Percentiles rank a stretch among this genome's conserved stretches.
These are phyloP conservation scores for Ascomycota sp. DNA, from an alignment of 2,329 filamentous ascomycete species.

Conservation along the genomic window DNA sequence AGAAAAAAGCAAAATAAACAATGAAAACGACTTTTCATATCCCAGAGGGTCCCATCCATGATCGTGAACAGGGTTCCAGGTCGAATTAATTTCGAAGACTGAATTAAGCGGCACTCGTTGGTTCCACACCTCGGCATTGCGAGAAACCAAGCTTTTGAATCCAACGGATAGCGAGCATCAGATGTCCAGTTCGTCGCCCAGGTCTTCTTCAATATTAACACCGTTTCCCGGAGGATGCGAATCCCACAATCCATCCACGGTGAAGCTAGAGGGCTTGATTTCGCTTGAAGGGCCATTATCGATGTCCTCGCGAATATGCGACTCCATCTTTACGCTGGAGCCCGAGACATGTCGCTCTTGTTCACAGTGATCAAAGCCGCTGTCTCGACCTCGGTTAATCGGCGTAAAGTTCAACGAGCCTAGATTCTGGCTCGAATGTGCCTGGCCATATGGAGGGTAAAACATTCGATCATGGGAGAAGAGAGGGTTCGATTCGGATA, in stretches of 20 bases:
- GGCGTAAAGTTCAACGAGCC: constrained; percentile 11
- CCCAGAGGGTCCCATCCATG: too few relatives aligned
- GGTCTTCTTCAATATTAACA: constrained; percentile 6
- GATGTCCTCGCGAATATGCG: constrained; percentile 8
- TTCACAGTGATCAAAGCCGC: constrained; percentile 3
- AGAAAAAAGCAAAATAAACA: too few relatives aligned
- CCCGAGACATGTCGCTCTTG: constrained; percentile 1
- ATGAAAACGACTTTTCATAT: too few relatives aligned
- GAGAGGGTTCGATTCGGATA: constrained; percentile 13
- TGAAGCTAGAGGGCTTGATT: constrained; percentile 7
- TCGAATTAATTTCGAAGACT: too few relatives aligned
- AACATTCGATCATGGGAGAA: constrained; percentile 13
- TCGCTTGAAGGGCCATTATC: constrained; percentile 5
- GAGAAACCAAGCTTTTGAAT: not conserved
- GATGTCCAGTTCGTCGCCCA: constrained; percentile 7
- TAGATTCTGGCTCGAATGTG: constrained; percentile 5
- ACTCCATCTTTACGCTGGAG: constrained; percentile 8
- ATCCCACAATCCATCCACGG: constrained; percentile 6
- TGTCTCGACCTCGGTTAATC: constrained; percentile 8
- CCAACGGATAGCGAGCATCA: constrained; percentile 2
- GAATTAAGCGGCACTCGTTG: not conserved
- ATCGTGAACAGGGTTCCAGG: too few relatives aligned
- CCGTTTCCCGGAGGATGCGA: constrained; percentile 6
- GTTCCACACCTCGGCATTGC: not conserved
- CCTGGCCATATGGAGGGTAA: constrained; percentile 8